Conservation (phyloP, 108 stramenopile genomes). For the Cyclotella kingstonii region DNA sequence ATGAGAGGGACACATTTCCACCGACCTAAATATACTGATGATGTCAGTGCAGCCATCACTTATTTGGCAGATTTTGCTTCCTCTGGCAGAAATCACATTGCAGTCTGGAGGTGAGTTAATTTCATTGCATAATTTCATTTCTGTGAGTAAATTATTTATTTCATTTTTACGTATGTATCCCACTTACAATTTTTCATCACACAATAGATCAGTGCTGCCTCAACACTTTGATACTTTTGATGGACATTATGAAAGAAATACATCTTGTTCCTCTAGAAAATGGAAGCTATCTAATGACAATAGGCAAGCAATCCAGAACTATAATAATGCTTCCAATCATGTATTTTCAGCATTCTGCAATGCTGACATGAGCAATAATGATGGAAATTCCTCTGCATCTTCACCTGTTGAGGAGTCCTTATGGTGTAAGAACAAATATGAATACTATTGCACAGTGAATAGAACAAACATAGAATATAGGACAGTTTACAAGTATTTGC, state of each 20-base stretch:
- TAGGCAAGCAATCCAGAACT: neutral
- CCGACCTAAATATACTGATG: slow-evolving; percentile 2
- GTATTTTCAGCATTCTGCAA: slow-evolving; percentile 8
- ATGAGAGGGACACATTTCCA: neutral
- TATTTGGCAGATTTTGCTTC: slow-evolving; percentile 8
- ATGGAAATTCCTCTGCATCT: neutral
- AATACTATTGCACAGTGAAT: slow-evolving; percentile 1
- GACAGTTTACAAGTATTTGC: slow-evolving; percentile 11
- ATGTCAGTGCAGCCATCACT: slow-evolving; percentile 12
- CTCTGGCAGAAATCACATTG: slow-evolving; percentile 2
- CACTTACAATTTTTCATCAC: neutral
- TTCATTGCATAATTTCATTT: neutral
- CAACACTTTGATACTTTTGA: slow-evolving; percentile 18
- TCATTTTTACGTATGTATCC: neutral
- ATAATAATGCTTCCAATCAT: slow-evolving; percentile 6
- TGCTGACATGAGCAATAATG: neutral
- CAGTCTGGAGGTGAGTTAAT: too few species aligned
- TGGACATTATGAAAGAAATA: slow-evolving; percentile 10
- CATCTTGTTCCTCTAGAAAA: neutral
- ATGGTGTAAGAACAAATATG: neutral
- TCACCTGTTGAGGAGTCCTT: neutral
- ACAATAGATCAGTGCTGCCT: slow-evolving; percentile 22
- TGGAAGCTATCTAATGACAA: too few species aligned
- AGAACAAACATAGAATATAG: neutral
- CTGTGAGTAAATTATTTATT: neutral